Conservation (phyloP, 2,329 filamentous ascomycete genomes). For the Xylariales sp. region DNA sequence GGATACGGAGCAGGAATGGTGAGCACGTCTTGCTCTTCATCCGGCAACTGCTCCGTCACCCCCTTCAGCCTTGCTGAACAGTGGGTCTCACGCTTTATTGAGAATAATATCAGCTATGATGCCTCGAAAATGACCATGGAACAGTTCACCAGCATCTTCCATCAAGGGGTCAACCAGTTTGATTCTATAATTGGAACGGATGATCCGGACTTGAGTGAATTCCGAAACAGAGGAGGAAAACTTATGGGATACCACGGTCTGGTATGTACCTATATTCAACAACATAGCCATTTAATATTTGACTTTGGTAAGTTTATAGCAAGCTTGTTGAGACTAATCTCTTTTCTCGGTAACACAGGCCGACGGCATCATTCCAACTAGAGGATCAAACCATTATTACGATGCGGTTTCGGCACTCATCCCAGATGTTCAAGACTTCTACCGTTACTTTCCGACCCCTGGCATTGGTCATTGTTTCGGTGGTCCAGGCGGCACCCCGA, state of each 20-base stretch:
- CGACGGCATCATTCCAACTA: background rate
- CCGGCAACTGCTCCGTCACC: background rate
- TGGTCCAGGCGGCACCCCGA: background rate
- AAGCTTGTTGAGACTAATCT: too few species aligned
- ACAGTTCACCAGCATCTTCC: background rate
- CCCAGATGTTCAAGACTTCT: background rate
- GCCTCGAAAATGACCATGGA: background rate
- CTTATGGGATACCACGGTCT: conserved; percentile 1
- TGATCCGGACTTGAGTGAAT: background rate
- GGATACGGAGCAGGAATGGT: too few species aligned
- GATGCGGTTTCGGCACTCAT: background rate
- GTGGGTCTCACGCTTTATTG: background rate
- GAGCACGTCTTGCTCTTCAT: background rate
- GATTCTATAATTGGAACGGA: background rate
- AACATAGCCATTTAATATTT: too few species aligned
- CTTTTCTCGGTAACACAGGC: background rate
- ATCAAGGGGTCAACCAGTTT: background rate
- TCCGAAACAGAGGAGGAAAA: background rate
- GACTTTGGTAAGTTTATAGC: too few species aligned
- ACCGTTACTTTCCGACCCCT: background rate
- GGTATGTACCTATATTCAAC: background rate
- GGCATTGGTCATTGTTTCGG: conserved; percentile 1
- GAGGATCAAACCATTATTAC: background rate
- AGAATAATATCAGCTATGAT: background rate
- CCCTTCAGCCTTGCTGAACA: background rate